phyloP scores from a whole-genome alignment of 257 asterid genomes.

The Rehmannia glutinosa region DNA sequence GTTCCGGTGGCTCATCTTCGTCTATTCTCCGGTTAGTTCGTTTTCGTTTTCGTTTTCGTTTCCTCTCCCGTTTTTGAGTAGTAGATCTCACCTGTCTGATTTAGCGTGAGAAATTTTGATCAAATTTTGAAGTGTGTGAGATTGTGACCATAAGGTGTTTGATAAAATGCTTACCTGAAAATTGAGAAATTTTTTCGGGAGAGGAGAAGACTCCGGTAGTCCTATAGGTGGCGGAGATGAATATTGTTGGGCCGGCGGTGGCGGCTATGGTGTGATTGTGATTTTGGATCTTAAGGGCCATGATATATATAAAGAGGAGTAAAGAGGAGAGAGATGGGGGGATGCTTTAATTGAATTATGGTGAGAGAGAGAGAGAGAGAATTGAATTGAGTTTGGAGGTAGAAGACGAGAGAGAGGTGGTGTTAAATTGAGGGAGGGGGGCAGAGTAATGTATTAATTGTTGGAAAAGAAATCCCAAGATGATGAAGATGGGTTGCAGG shows the following conservation, averaged over 20 bases:
- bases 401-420: no score
- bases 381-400: conserved; percentile 31
- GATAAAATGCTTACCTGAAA: no score
- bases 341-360: conserved; percentile 48
- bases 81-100: not conserved
- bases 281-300: conserved; percentile 22
- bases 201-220: no score
- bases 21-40: not conserved
- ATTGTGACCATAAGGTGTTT: no score
- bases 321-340: conserved; percentile 22
- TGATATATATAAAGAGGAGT: conserved; percentile 23
- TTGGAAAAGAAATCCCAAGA: conserved; percentile 37
- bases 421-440: no score
- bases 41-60: not conserved
- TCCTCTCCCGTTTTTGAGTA: no score
- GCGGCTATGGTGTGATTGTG: not conserved
- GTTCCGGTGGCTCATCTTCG: conserved; percentile 36
- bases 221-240: not conserved
- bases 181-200: no score
- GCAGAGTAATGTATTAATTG: conserved; percentile 54
- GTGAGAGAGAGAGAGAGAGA: conserved; percentile 25
- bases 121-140: no score
- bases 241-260: not conserved
- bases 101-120: no score
- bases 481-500: conserved; percentile 26